These are phyloP conservation scores for Aspergillus quadrilineatus DNA, from an alignment of 2,329 filamentous ascomycete species.

Conservation along the genomic window DNA sequence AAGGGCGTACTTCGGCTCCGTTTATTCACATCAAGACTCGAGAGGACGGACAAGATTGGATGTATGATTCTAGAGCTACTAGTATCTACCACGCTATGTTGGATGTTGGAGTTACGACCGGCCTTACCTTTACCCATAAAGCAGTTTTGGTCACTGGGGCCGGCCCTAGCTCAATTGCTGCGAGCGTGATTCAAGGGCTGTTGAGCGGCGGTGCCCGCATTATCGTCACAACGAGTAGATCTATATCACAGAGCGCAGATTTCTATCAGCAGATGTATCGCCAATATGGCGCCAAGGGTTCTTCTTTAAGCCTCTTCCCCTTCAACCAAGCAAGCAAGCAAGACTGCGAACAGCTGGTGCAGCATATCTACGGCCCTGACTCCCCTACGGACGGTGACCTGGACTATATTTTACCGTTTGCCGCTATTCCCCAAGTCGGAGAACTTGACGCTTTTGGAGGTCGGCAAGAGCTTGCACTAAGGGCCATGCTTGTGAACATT, in stretches of 20 bases:
- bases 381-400: conserved; percentile 34
- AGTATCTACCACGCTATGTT: conserved; percentile 13
- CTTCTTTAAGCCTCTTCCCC: conserved; percentile 39
- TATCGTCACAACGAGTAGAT: conserved; percentile 42
- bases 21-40: conserved; percentile 23
- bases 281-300: conserved; percentile 31
- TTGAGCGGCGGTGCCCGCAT: conserved; percentile 39
- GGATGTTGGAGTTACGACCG: conserved; percentile 16
- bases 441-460: conserved; percentile 35
- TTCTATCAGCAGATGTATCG: conserved; percentile 40
- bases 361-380: conserved; percentile 36
- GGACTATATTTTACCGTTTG: conserved; percentile 46
- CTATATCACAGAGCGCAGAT: conserved; percentile 26
- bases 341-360: conserved; percentile 39
- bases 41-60: conserved; percentile 16
- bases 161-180: conserved; percentile 38
- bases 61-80: conserved; percentile 19
- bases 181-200: conserved; percentile 32
- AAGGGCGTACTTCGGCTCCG: not conserved
- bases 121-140: conserved; percentile 30
- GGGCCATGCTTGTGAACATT: conserved; percentile 38
- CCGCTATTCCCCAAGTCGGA: conserved; percentile 41
- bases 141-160: conserved; percentile 40
- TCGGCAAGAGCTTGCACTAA: conserved; percentile 19
- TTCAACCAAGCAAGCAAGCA: conserved; percentile 45